Evolutionary conservation across 2,329 filamentous ascomycete genomes (phyloP).

Genomic region (Diaporthe sp.): DNA sequence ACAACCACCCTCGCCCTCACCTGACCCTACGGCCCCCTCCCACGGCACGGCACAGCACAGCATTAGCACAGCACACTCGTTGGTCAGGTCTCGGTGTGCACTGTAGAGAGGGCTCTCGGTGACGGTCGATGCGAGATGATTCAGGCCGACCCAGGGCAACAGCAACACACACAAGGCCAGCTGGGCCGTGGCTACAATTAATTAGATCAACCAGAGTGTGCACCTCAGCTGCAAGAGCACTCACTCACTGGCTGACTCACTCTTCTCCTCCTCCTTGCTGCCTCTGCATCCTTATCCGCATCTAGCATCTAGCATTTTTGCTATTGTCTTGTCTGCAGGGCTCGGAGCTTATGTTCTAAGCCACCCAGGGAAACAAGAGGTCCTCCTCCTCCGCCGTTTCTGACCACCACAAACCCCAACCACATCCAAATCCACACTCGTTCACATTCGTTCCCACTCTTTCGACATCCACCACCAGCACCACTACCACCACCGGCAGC

Average conservation of each 20-base stretch:
- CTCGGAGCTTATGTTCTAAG: constrained; percentile 17
- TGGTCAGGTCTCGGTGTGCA: constrained; percentile 33
- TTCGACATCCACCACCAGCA: neutral
- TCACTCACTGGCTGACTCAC: neutral
- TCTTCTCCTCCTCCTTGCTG: no score
- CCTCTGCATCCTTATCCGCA: constrained; percentile 6
- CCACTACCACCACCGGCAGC: neutral
- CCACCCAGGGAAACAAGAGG: neutral
- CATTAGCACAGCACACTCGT: neutral
- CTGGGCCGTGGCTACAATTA: neutral
- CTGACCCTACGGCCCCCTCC: neutral
- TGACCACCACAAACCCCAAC: constrained; percentile 21
- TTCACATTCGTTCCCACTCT: constrained; percentile 14
- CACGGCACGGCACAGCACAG: neutral
- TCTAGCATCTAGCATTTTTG: constrained; percentile 28
- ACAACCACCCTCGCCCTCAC: constrained; percentile 14
- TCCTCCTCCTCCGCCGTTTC: constrained; percentile 14
- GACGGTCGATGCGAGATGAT: neutral
- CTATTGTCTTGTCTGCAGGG: constrained; percentile 32
- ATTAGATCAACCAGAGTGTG: constrained; percentile 6
- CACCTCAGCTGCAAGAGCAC: neutral
- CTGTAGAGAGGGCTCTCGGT: neutral
- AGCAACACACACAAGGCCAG: neutral
- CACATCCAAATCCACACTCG: constrained; percentile 10
- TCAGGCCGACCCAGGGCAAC: neutral